Conservation (phyloP, 1,284 basidiomycete species). For the Sporisorium graminicola region DNA sequence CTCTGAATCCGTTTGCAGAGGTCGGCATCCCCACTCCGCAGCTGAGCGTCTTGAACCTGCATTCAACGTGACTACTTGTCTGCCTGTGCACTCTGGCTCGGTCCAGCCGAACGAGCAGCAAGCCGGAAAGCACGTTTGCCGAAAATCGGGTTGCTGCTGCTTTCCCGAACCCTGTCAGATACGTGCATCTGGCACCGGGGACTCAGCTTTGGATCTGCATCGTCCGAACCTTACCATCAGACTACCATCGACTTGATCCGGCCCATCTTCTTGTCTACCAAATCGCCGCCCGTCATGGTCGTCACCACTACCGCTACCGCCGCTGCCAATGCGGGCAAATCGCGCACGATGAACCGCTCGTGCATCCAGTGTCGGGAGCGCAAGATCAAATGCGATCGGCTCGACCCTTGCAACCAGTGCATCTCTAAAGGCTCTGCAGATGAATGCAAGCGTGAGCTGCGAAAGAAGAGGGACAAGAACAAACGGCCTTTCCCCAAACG, state of each 20-base stretch:
- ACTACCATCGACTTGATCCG: neutral
- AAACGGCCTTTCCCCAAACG: slow-evolving; percentile 44
- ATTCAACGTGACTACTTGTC: neutral
- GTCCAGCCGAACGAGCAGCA: neutral
- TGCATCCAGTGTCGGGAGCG: slow-evolving; percentile 48
- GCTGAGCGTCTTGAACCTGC: neutral
- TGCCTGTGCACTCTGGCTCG: too few relatives aligned
- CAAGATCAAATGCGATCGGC: slow-evolving; percentile 51
- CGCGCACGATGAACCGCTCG: slow-evolving; percentile 35
- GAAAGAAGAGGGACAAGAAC: slow-evolving; percentile 50
- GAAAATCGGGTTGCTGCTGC: neutral
- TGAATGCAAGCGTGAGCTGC: slow-evolving; percentile 40
- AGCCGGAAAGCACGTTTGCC: neutral
- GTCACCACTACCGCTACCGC: neutral
- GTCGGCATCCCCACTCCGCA: too few relatives aligned
- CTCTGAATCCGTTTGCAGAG: too few relatives aligned
- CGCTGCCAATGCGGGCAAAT: slow-evolving; percentile 12
- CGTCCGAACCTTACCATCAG: neutral
- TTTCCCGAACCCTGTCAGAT: neutral
- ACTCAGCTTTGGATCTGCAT: too few relatives aligned
- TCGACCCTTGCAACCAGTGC: slow-evolving; percentile 42
- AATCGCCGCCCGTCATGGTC: slow-evolving; percentile 19
- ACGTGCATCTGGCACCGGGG: too few relatives aligned
- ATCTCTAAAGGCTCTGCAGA: slow-evolving; percentile 24
- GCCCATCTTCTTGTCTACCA: neutral